Evolutionary conservation across 495 filamentous ascomycete genomes (phyloP).

Genomic region (Collariella sp.): DNA sequence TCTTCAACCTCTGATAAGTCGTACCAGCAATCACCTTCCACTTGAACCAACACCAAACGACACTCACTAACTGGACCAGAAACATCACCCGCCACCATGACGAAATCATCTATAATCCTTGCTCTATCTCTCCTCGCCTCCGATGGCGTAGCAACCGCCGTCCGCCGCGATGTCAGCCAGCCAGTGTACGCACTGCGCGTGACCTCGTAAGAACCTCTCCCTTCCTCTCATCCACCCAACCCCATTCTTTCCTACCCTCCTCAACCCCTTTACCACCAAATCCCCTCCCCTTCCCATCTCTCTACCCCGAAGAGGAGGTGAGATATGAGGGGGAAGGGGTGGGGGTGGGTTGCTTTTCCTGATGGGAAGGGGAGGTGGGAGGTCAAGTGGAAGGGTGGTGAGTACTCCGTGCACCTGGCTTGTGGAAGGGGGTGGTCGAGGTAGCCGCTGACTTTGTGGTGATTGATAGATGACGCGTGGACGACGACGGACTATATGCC

Average conservation of each 20-base stretch:
- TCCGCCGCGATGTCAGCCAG: constrained; percentile 3
- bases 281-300: constrained; percentile 13
- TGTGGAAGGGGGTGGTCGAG: too few relatives aligned
- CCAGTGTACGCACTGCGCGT: constrained; percentile 16
- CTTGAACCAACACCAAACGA: background rate
- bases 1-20: background rate
- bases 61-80: background rate
- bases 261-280: constrained; percentile 9
- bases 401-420: background rate
- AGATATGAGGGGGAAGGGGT: constrained; percentile 16
- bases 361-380: constrained; percentile 18
- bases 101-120: constrained; percentile 14
- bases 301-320: constrained; percentile 16
- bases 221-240: background rate
- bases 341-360: constrained; percentile 33
- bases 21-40: background rate
- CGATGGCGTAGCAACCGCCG: constrained; percentile 9
- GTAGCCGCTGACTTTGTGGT: background rate
- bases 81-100: constrained; percentile 11
- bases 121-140: constrained; percentile 9
- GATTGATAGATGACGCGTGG: constrained; percentile 24
- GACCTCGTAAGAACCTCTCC: constrained; percentile 13
- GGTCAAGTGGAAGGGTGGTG: constrained; percentile 34
- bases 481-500: constrained; percentile 31
- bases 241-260: background rate